Percentiles rank a stretch among this genome's conserved stretches.
phyloP scores from a whole-genome alignment of 352 stramenopile genomes.

The Phytophthora hybrid region DNA sequence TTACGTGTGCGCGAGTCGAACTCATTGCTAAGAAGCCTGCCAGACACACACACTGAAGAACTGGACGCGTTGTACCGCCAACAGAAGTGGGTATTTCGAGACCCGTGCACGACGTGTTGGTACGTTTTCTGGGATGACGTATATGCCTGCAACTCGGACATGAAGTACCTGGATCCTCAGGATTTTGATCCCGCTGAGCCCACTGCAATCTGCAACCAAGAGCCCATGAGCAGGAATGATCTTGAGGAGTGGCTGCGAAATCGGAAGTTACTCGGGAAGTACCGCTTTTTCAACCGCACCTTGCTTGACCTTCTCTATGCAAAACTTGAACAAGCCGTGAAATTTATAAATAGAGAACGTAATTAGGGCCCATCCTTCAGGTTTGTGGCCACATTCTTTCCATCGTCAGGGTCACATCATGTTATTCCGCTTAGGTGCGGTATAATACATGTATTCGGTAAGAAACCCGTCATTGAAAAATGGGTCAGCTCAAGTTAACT shows the following conservation, averaged over 20 bases:
- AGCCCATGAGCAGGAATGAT: conserved; percentile 28
- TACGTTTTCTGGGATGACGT: conserved; percentile 57
- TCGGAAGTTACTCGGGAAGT: neutral
- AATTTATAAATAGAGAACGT: neutral
- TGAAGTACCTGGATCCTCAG: conserved; percentile 17
- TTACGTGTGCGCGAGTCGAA: neutral
- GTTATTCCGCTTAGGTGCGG: too few species aligned
- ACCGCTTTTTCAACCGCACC: neutral
- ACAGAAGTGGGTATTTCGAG: conserved; percentile 30
- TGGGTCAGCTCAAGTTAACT: too few species aligned
- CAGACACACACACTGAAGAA: neutral
- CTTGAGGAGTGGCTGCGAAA: conserved; percentile 32
- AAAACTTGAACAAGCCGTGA: neutral
- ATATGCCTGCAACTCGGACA: conserved; percentile 36
- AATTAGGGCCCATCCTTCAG: too few species aligned
- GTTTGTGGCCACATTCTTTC: too few species aligned
- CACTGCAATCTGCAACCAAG: conserved; percentile 41
- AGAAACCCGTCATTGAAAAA: too few species aligned
- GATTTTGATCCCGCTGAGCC: conserved; percentile 28
- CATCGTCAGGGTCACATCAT: too few species aligned
- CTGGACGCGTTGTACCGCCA: conserved; percentile 12
- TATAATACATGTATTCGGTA: too few species aligned
- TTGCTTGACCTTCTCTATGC: conserved; percentile 2
- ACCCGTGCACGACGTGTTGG: conserved; percentile 37
- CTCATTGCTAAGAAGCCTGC: neutral